These are phyloP conservation scores for Dactylellina leptospora DNA, from an alignment of 2,329 filamentous ascomycete genomes.

Conservation along the genomic window DNA sequence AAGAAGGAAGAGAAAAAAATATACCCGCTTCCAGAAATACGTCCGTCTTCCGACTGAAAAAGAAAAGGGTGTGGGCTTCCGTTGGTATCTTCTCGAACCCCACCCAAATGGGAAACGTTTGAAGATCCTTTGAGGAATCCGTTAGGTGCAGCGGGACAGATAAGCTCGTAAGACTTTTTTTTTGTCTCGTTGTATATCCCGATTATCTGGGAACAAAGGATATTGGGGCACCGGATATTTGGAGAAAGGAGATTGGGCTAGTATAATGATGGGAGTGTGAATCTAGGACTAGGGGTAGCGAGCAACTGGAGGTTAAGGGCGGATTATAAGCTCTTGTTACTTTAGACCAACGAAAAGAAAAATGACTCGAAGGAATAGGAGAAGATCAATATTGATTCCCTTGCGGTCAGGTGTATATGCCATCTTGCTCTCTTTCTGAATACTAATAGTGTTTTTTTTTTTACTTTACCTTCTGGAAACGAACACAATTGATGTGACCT, in stretches of 20 bases:
- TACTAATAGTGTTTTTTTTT: background rate
- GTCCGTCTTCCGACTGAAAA: constrained; percentile 31
- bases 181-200: constrained; percentile 6
- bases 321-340: constrained; percentile 1
- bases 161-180: constrained; percentile 12
- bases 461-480: no score
- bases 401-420: constrained; percentile 8
- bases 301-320: background rate
- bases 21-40: constrained; percentile 29
- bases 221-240: background rate
- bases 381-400: no score
- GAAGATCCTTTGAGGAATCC: background rate
- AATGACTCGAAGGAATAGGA: constrained; percentile 6
- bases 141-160: constrained; percentile 15
- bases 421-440: no score
- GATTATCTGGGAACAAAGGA: background rate
- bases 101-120: constrained; percentile 3
- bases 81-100: background rate
- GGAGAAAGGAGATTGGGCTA: constrained; percentile 1
- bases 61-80: background rate
- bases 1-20: no score
- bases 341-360: no score
- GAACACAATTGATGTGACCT: no score
- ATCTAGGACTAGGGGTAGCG: background rate
- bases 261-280: background rate